Base-by-base conservation (phyloP, 495 filamentous ascomycete genomes). In the Aspergillus asperescens region DNA sequence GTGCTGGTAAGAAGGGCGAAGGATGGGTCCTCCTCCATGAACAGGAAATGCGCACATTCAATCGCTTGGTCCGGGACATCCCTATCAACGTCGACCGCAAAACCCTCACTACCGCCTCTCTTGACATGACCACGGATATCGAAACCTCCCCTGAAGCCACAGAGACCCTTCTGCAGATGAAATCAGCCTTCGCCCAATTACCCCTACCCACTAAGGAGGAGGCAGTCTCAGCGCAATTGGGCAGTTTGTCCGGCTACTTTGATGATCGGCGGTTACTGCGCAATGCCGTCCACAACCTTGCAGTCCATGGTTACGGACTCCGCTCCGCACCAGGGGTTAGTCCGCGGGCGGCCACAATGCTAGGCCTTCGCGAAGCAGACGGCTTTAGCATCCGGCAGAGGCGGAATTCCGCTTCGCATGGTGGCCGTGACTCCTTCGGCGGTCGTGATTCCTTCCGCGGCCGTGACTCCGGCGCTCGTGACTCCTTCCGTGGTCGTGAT, bases 1-100 rank as follows among this genome's bases (percentile, higher is more conserved):
- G 86, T 56, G 90, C 87, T 3, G 81, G 83, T 58, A 88, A 88
- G 63, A 66, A 76, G 35, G 93, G 93, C 58, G 78, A 91, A 61
- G 92, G 87, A 47, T 96, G 84, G 80, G 59, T 95, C 13, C 58
- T 97, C 48, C 55, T 90, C 7, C 70, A 81, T n/a, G 63, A 81
- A 7, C 50, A 72, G 10, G 88, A 96, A 63, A 34, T 74, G 0
- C n/a, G 48, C 0, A 67, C 74, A 9, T 73, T 78, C 7, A 64
- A 77, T 9, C 20, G 64, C 0, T 74, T 72, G 7, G 76, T 96
- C 9, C 48, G 52, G 4, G 60, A 67, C 8, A 75, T 97, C 15
- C 90, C 90, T 5, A 72, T 98, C 53, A 58, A 81, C 37, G 59
- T 69, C 0, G 84, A 88, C 61, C 19, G 87, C 59, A 23, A 15